phyloP scores from a whole-genome alignment of 495 filamentous ascomycete species.

The Aspergillus avenaceus region DNA sequence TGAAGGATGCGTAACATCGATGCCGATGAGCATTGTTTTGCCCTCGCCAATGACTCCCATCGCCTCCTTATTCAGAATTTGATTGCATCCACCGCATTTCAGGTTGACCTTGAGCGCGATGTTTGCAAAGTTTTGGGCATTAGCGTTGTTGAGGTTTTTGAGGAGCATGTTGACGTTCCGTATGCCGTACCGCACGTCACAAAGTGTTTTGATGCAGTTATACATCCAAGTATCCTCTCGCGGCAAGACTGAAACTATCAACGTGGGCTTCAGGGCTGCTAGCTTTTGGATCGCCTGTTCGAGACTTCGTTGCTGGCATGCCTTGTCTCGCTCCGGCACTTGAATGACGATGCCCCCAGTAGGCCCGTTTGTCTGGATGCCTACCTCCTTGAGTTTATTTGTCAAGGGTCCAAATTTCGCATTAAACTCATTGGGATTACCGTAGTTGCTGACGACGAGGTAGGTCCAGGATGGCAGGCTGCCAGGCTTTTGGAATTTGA shows the following conservation, averaged over 20 bases:
- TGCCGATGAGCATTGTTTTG: constrained; percentile 79
- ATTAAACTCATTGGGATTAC: constrained; percentile 5
- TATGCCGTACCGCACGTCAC: constrained; percentile 60
- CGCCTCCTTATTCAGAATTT: constrained; percentile 47
- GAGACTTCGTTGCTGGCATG: neutral
- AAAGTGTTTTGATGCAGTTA: constrained; percentile 63
- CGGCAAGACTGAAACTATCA: constrained; percentile 65
- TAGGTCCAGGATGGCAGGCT: constrained; percentile 37
- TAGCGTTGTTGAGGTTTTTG: constrained; percentile 41
- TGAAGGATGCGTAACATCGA: constrained; percentile 87
- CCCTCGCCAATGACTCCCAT: constrained; percentile 56
- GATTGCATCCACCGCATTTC: constrained; percentile 79
- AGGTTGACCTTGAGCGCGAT: constrained; percentile 79
- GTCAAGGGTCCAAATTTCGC: constrained; percentile 13
- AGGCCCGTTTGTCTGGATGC: constrained; percentile 17
- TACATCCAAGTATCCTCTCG: constrained; percentile 50
- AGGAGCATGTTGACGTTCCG: constrained; percentile 60
- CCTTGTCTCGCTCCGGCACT: too few species aligned
- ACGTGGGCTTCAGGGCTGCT: constrained; percentile 23
- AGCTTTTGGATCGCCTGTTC: constrained; percentile 22
- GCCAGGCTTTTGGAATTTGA: constrained; percentile 37
- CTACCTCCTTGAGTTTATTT: constrained; percentile 23
- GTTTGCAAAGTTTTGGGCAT: constrained; percentile 64
- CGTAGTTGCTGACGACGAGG: constrained; percentile 18
- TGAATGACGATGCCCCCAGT: too few species aligned